These are phyloP conservation scores for Diophrys sp. DNA, from an alignment of 73 alveolate species.

Conservation along the genomic window DNA sequence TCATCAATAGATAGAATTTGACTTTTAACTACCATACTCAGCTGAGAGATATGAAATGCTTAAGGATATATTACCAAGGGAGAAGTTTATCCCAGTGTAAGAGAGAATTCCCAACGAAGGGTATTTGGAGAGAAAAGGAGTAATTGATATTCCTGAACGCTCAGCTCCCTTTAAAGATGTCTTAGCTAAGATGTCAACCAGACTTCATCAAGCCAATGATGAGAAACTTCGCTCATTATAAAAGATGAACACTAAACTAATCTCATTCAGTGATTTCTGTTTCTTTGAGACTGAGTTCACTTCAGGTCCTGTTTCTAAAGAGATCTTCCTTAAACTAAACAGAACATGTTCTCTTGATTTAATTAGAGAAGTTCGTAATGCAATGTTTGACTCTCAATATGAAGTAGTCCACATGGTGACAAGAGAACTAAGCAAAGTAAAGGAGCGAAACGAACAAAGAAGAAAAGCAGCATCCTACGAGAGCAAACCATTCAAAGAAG, in stretches of 20 bases:
- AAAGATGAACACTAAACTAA: constrained; percentile 32
- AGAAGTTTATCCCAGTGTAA: constrained; percentile 48
- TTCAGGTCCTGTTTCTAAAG: constrained; percentile 10
- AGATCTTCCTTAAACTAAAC: constrained; percentile 36
- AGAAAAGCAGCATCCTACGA: constrained; percentile 42
- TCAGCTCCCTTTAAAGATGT: constrained; percentile 14
- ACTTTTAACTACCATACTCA: constrained; percentile 55
- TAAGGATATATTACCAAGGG: constrained; percentile 32
- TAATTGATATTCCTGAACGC: constrained; percentile 34
- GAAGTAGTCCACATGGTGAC: constrained; percentile 43
- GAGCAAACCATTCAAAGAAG: constrained; percentile 51
- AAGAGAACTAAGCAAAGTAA: constrained; percentile 34
- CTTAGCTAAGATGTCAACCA: constrained; percentile 9
- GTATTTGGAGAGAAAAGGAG: constrained; percentile 29
- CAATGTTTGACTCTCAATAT: constrained; percentile 61
- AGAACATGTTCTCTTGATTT: constrained; percentile 32
- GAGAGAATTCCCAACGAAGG: constrained; percentile 48
- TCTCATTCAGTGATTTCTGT: constrained; percentile 9
- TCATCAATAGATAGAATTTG: constrained; percentile 50
- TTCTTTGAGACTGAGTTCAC: constrained; percentile 33
- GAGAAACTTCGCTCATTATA: constrained; percentile 33
- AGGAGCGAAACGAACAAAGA: constrained; percentile 37
- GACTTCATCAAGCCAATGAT: constrained; percentile 48
- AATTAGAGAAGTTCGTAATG: constrained; percentile 60
- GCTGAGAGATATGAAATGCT: constrained; percentile 51